A percentile compares a stretch with the other conserved stretches of the same genome.
Conservation (phyloP, 768 basidiomycete genomes). For the Kwoniella sp. region DNA sequence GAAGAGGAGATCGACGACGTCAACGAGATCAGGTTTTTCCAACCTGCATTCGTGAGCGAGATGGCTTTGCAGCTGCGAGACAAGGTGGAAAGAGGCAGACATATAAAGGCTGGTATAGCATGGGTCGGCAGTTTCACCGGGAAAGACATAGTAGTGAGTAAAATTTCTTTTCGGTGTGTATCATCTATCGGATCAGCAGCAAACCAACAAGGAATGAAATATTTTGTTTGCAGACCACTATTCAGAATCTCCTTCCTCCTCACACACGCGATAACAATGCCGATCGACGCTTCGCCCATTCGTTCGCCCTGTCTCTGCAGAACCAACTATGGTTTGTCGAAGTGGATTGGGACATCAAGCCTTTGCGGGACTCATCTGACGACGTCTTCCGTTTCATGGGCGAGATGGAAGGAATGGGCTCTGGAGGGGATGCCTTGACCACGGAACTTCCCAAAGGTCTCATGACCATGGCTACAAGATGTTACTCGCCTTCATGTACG, state of each 20-base stretch:
- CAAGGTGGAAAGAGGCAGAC: constrained; percentile 80
- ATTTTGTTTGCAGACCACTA: constrained; percentile 67
- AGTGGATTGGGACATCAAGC: constrained; percentile 87
- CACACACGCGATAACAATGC: constrained; percentile 75
- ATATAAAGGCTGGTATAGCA: constrained; percentile 89
- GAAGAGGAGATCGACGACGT: constrained; percentile 61
- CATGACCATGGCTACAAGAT: constrained; percentile 83
- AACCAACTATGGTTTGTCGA: constrained; percentile 94
- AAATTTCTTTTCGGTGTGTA: background rate
- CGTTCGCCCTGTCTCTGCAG: constrained; percentile 86
- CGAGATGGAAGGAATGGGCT: constrained; percentile 60
- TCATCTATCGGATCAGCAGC: background rate
- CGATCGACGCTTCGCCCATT: constrained; percentile 79
- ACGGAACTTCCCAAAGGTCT: constrained; percentile 65
- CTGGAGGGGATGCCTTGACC: constrained; percentile 37
- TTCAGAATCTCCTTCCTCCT: constrained; percentile 81
- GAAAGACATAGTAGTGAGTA: constrained; percentile 84
- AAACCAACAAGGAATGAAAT: background rate
- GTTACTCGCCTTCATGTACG: constrained; percentile 83
- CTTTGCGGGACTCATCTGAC: constrained; percentile 82
- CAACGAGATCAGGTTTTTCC: constrained; percentile 76
- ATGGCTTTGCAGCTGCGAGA: constrained; percentile 86
- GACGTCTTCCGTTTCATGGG: constrained; percentile 93
- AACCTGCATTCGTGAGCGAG: constrained; percentile 82
- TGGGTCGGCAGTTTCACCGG: constrained; percentile 91